Evolutionary conservation across 306 rosid genomes (phyloP).

Genomic region (Vicia sativa): DNA sequence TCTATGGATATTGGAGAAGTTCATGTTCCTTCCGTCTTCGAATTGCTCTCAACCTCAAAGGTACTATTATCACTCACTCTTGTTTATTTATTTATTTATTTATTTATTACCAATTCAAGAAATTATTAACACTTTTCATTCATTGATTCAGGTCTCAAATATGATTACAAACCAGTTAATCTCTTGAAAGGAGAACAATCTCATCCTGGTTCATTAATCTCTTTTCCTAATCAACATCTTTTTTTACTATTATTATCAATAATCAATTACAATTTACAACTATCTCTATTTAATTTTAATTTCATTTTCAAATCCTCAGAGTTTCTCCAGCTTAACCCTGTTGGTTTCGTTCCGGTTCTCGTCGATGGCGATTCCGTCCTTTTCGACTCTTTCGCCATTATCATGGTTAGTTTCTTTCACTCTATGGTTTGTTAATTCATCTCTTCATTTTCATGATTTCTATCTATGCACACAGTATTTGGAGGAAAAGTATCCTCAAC

Average conservation of each 20-base stretch:
- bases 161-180: conserved; percentile 59
- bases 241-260: background rate
- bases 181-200: conserved; percentile 58
- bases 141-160: conserved; percentile 50
- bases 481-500: conserved; percentile 81
- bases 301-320: conserved; percentile 43
- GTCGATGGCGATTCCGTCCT: conserved; percentile 57
- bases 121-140: background rate
- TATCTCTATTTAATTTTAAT: background rate
- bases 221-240: background rate
- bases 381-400: conserved; percentile 74
- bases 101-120: background rate
- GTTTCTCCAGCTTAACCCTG: conserved; percentile 62
- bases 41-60: conserved; percentile 67
- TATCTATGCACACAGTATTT: conserved; percentile 54
- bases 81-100: no score
- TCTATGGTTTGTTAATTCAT: background rate
- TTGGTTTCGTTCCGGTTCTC: conserved; percentile 71
- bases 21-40: conserved; percentile 48
- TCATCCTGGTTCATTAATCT: conserved; percentile 58
- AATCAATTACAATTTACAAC: no score
- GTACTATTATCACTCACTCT: conserved; percentile 33
- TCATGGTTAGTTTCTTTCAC: conserved; percentile 47
- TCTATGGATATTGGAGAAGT: conserved; percentile 52
- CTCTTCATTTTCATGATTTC: background rate